These are phyloP conservation scores for Cydonia oblonga DNA, from an alignment of 331 rosid species.

Conservation along the genomic window DNA sequence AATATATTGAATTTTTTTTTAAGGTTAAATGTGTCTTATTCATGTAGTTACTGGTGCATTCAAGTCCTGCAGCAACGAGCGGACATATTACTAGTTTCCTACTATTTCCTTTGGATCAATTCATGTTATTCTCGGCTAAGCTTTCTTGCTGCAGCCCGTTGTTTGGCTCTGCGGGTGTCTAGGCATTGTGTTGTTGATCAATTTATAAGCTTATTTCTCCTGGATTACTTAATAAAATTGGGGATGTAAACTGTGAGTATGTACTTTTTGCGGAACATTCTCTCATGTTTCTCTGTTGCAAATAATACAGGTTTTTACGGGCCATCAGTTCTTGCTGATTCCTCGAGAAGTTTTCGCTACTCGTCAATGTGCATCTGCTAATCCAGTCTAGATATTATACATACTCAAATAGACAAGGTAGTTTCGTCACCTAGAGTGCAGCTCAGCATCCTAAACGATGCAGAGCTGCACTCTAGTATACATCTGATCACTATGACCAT, in stretches of 20 bases:
- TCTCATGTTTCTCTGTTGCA: conserved; percentile 6
- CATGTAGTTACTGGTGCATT: too few species aligned
- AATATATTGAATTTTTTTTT: too few species aligned
- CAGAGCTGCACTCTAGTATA: too few species aligned
- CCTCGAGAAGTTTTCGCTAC: background rate
- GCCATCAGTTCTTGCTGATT: background rate
- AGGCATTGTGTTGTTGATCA: conserved; percentile 12
- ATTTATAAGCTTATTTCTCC: conserved; percentile 20
- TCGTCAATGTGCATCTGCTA: background rate
- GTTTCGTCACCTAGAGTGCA: background rate
- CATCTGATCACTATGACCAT: too few species aligned
- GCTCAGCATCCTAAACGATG: background rate
- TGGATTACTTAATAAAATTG: conserved; percentile 27
- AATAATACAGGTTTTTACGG: conserved; percentile 25
- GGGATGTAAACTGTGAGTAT: conserved; percentile 33
- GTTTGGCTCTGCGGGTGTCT: conserved; percentile 11
- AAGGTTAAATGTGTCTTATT: too few species aligned
- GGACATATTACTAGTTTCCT: too few species aligned
- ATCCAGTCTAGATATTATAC: background rate
- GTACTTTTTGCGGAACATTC: conserved; percentile 17
- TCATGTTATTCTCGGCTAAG: conserved; percentile 10
- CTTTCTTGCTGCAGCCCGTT: conserved; percentile 15
- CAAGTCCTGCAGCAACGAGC: too few species aligned
- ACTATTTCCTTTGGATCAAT: background rate
- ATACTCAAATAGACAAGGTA: background rate